Evolutionary conservation across 352 stramenopile genomes (phyloP).

Genomic region (Phytophthora crassamura): DNA sequence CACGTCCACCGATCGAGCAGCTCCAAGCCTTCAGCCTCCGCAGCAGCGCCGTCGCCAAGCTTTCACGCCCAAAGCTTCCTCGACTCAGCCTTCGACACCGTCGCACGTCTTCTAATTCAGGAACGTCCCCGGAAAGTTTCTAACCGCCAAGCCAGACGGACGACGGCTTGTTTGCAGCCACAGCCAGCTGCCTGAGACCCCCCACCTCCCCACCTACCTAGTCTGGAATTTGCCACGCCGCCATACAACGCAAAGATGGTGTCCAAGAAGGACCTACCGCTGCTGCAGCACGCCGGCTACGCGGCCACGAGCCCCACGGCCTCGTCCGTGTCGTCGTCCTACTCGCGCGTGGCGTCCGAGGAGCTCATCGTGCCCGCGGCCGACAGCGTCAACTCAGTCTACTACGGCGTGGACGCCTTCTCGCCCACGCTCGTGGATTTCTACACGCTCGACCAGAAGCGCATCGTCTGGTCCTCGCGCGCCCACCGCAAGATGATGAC

Average conservation of each 20-base stretch:
- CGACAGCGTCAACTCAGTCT: constrained; percentile 83
- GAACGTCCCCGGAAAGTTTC: constrained; percentile 26
- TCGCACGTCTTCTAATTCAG: constrained; percentile 15
- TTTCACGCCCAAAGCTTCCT: too few relatives aligned
- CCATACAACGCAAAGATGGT: constrained; percentile 29
- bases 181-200: constrained; percentile 3
- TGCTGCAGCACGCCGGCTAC: constrained; percentile 58
- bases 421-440: constrained; percentile 88
- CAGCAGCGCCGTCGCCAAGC: background rate
- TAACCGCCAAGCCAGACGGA: constrained; percentile 21
- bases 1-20: constrained; percentile 10
- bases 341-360: constrained; percentile 74
- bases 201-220: background rate
- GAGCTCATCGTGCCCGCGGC: constrained; percentile 80
- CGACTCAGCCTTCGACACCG: too few relatives aligned
- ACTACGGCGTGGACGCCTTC: constrained; percentile 88
- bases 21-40: background rate
- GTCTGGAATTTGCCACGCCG: constrained; percentile 33
- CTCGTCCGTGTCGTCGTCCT: constrained; percentile 61
- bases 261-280: constrained; percentile 56
- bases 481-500: constrained; percentile 91
- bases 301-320: constrained; percentile 41
- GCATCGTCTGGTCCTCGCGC: constrained; percentile 87
- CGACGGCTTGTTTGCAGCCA: constrained; percentile 8
- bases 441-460: constrained; percentile 86